Evolutionary conservation across 2,329 filamentous ascomycete genomes (phyloP), one percentile per base, ranked within the genome.

Genomic region (Stagonosporopsis cucurbitacearum): DNA sequence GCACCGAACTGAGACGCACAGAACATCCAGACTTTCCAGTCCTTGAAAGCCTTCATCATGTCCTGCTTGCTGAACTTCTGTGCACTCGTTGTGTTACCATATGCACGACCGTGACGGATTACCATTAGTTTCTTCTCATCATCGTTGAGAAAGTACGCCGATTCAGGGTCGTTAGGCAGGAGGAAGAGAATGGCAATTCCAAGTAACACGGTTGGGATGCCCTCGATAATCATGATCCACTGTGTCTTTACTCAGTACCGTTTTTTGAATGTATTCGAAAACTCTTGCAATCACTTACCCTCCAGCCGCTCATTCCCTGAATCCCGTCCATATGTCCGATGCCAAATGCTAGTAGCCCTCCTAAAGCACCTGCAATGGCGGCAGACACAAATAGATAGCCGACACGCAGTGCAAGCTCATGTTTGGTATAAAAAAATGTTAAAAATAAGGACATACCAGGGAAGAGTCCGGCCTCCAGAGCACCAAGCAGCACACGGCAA

Each of bases 21-120:
- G 71, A 92, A 91, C 1, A 82, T 76, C 81, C 86, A 91, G 23
- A 91, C 84, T 70, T 89, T 91, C 88, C 88, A 91, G 74, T 93
- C 90, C 59, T 79, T 82, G 57, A 90, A 84, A 0, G 87, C 88
- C 50, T 83, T 83, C 60, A 81, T 77, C 67, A 91, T 87, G 66
- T 93, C 90, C 9, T 75, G 71, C 75, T 82, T 84, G 61, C 85
- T 80, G 59, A 86, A 84, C 23, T 81, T 74, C 42, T 84, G 77
- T 0, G 81, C 81, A 2, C 79, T 79, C 17, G 77, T 76, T 6
- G 78, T 79, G 48, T 78, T 73, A 1, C 78, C 77, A 1, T 81
- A 77, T 62, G 87, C 80, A 0, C 79, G 77, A 12, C 76, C 75
- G 15, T 82, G 79, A 4, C 82, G 76, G 3, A 75, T 68, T 0